These are phyloP conservation scores for Penicillium nordicum DNA, from an alignment of 2,329 filamentous ascomycete species.

Conservation along the genomic window DNA sequence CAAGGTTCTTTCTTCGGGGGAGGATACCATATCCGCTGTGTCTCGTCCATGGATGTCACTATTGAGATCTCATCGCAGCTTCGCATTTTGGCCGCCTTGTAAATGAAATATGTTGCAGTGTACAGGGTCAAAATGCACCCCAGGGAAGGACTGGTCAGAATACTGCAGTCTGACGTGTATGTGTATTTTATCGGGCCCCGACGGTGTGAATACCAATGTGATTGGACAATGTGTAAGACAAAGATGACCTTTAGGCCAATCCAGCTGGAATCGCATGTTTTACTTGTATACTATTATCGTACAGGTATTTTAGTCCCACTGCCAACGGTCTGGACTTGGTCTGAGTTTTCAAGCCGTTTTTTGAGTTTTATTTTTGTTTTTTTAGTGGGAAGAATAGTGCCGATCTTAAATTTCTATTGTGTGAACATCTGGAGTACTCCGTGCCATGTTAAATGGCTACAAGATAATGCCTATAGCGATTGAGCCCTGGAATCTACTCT, in stretches of 20 bases:
- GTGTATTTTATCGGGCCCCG: background rate
- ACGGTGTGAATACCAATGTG: background rate
- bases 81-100: background rate
- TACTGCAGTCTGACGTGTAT: constrained; percentile 1
- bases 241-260: background rate
- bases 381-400: constrained; percentile 8
- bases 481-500: background rate
- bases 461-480: too few species aligned
- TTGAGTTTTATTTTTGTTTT: background rate
- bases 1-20: background rate
- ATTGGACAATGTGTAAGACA: constrained; percentile 3
- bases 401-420: background rate
- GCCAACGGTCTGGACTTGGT: constrained; percentile 2
- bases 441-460: too few species aligned
- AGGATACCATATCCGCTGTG: background rate
- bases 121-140: background rate
- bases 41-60: background rate
- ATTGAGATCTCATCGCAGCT: background rate
- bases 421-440: background rate
- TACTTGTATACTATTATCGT: background rate
- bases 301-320: background rate
- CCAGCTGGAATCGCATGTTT: background rate
- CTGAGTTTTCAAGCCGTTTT: constrained; percentile 1
- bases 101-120: background rate
- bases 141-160: background rate